Conservation (phyloP, 2,329 filamentous ascomycete genomes). For the Cercospora zeae-maydis region DNA sequence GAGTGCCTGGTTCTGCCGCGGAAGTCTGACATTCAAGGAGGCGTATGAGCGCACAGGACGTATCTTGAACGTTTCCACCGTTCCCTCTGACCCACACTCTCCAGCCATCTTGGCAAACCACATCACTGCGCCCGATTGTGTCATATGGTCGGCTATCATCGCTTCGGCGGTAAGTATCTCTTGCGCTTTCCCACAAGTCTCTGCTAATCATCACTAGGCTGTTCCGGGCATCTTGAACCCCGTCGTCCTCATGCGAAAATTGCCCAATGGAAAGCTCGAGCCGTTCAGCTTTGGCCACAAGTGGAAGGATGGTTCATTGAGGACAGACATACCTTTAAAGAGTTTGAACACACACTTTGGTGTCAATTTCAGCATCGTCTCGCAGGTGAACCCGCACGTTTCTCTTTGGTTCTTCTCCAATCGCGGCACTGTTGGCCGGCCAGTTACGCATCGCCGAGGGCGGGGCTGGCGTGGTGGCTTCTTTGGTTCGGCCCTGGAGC, state of each 20-base stretch:
- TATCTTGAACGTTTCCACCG: constrained; percentile 92
- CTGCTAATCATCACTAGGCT: constrained; percentile 45
- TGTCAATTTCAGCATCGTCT: constrained; percentile 92
- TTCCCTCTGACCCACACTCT: constrained; percentile 92
- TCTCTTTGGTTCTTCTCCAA: constrained; percentile 99
- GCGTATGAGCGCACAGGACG: constrained; percentile 91
- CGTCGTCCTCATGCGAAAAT: constrained; percentile 88
- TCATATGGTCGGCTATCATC: constrained; percentile 95
- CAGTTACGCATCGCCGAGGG: constrained; percentile 88
- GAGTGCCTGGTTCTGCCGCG: constrained; percentile 84
- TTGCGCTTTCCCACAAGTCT: too few relatives aligned
- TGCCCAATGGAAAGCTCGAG: constrained; percentile 67
- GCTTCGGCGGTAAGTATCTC: constrained; percentile 62
- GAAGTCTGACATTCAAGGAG: constrained; percentile 90
- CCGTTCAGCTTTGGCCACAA: constrained; percentile 98
- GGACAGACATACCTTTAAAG: constrained; percentile 93
- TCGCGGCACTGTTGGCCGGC: constrained; percentile 82
- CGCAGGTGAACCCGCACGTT: constrained; percentile 90
- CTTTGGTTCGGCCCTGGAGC: constrained; percentile 84
- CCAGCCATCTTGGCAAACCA: constrained; percentile 93
- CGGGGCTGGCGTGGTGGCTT: constrained; percentile 96
- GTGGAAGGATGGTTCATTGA: constrained; percentile 94
- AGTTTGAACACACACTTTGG: constrained; percentile 96
- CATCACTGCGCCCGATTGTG: constrained; percentile 89
- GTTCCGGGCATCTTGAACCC: constrained; percentile 96